phyloP scores from a whole-genome alignment of 129 eudicot genomes.

The Arctium minus region DNA sequence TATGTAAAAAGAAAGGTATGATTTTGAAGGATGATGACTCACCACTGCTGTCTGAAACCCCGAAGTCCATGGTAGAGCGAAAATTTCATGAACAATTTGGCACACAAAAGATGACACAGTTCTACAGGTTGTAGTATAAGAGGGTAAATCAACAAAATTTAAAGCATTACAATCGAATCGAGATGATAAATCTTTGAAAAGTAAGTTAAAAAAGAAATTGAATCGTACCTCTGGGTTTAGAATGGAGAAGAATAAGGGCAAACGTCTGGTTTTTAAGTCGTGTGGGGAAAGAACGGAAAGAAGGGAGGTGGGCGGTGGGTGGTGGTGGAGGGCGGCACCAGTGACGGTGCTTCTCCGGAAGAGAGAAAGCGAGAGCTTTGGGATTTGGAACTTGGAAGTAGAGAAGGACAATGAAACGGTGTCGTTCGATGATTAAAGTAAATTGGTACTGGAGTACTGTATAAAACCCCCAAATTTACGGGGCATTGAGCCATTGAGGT shows the following conservation, averaged over 20 bases:
- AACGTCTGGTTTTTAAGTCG: background rate
- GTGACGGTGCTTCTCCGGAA: slow-evolving; percentile 27
- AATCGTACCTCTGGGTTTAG: slow-evolving; percentile 1
- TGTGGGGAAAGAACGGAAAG: background rate
- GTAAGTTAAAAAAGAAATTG: background rate
- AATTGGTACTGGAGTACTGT: background rate
- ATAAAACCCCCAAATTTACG: background rate
- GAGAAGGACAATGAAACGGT: slow-evolving; percentile 21
- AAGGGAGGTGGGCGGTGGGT: slow-evolving; percentile 2
- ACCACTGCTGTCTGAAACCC: slow-evolving; percentile 60
- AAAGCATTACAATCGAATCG: background rate
- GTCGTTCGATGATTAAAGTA: slow-evolving; percentile 26
- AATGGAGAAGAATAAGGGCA: background rate
- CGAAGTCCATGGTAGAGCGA: slow-evolving; percentile 44
- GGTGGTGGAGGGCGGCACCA: slow-evolving; percentile 20
- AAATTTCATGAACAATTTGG: slow-evolving; percentile 32
- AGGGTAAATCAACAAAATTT: background rate
- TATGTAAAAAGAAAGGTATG: background rate
- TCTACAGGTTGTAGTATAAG: background rate
- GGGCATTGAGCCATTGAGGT: background rate
- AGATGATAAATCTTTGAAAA: background rate
- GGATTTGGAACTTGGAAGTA: slow-evolving; percentile 4
- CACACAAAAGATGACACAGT: background rate
- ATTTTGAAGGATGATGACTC: slow-evolving; percentile 26
- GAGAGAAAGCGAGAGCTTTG: slow-evolving; percentile 14